phyloP scores from a whole-genome alignment of 2,329 filamentous ascomycete genomes.

The Talaromyces sp. region DNA sequence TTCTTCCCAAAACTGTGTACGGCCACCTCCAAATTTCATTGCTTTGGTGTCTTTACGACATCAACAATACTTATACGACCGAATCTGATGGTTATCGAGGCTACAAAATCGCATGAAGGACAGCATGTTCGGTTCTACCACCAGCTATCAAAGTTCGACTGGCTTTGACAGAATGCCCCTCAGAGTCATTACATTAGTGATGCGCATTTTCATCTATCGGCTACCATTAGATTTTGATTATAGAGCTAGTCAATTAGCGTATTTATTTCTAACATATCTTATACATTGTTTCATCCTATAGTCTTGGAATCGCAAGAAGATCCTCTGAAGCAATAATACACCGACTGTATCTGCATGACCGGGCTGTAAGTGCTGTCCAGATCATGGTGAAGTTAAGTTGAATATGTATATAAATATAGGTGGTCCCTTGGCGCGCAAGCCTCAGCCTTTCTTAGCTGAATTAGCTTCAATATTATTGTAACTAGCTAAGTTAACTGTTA shows the following conservation, averaged over 20 bases:
- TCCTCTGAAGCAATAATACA: background rate
- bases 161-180: background rate
- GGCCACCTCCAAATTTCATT: background rate
- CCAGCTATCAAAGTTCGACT: background rate
- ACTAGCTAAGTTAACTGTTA: background rate
- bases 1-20: background rate
- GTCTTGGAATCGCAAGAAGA: background rate
- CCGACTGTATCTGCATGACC: background rate
- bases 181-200: background rate
- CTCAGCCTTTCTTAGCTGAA: background rate
- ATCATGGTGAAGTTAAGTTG: background rate
- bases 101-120: background rate
- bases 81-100: background rate
- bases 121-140: background rate
- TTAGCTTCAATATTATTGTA: too few species aligned
- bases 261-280: background rate
- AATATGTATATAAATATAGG: background rate
- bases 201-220: background rate
- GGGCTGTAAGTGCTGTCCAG: background rate
- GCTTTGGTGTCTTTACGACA: background rate
- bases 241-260: background rate
- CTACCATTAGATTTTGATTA: background rate
- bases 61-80: background rate
- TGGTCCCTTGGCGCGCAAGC: conserved; percentile 12
- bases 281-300: too few species aligned